These are phyloP conservation scores for Biscogniauxia marginata DNA, from an alignment of 2,329 filamentous ascomycete species.

Conservation along the genomic window DNA sequence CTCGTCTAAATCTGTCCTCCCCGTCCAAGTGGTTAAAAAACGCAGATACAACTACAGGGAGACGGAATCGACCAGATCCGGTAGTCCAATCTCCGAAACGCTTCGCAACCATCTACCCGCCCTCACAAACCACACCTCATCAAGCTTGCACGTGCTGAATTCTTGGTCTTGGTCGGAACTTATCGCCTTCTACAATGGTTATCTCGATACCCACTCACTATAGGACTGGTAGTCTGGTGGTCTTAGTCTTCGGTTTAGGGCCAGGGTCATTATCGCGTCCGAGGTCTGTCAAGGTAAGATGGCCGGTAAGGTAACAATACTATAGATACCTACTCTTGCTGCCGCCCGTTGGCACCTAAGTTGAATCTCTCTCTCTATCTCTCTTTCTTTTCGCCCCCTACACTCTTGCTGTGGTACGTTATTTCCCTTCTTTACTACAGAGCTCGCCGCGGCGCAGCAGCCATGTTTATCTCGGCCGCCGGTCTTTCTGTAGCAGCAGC, in stretches of 20 bases:
- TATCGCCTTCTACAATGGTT: neutral
- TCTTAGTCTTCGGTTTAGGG: neutral
- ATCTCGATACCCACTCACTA: neutral
- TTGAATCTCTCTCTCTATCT: neutral
- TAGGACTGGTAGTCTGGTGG: neutral
- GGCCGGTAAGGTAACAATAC: too few species aligned
- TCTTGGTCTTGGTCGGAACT: neutral
- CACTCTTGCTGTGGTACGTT: too few species aligned
- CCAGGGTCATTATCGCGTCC: neutral
- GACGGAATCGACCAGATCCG: conserved; percentile 8
- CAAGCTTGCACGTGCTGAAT: conserved; percentile 12
- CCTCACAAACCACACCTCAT: conserved; percentile 16
- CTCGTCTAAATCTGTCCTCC: too few species aligned
- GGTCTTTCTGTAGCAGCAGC: conserved; percentile 8
- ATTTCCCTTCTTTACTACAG: neutral
- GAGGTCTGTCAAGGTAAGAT: neutral
- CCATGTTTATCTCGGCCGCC: conserved; percentile 15
- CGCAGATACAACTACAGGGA: neutral
- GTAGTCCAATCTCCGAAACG: conserved; percentile 20
- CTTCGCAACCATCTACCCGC: conserved; percentile 7
- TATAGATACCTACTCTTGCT: neutral
- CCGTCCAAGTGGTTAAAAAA: too few species aligned
- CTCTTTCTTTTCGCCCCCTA: too few species aligned
- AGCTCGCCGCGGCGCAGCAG: neutral
- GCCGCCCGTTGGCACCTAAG: neutral